Evolutionary conservation across 805 yeast genomes (phyloP), one percentile per base, ranked within the genome.

Genomic region (Brettanomyces sp.): DNA sequence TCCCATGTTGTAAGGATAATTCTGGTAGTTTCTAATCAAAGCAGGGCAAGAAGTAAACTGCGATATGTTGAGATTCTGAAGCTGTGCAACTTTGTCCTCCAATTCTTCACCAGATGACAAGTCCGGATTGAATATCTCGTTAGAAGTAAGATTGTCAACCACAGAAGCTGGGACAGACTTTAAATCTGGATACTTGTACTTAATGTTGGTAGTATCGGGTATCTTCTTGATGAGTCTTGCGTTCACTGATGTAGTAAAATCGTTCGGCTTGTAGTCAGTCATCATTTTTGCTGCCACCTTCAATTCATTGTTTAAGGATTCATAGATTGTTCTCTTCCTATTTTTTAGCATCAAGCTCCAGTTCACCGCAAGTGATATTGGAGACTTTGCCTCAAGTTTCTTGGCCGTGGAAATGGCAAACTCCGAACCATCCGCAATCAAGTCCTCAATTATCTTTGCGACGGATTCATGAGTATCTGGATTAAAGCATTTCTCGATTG

Each of bases 201-300:
- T 37, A 24, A 58, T 58, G 22, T 53, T 51, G 30, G 45, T 48
- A 28, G 45, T 55, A 45, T 62, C 64, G 7, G 44, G 44, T 13
- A 22, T 34, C 52, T 72, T 77, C 49, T 74, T 70, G 52, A 77
- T 71, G 49, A 77, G 68, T 53, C 74, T 76, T 57, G 74, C 78
- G 41, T 62, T 55, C 41, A 77, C 78, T 48, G 74, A 78, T 54
- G 71, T 74, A 47, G 72, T 77, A 56, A 77, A 77, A 54, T 60
- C 63, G 47, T 68, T 70, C 13, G 63, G 54, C 45, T 64, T 72
- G 23, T 79, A 73, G 46, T 73, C 69, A 22, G 65, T 60, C 75
- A 81, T 75, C 74, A 89, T 76, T 63, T 86, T 80, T 47, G 86
- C 76, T 28, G 96, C 96, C 22, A 89, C 66, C 47, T 72, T 69